Percentiles rank a stretch among this genome's conserved stretches.
Evolutionary conservation across 2,329 filamentous ascomycete genomes (phyloP).

Genomic region (Amesomyces nigricolor): DNA sequence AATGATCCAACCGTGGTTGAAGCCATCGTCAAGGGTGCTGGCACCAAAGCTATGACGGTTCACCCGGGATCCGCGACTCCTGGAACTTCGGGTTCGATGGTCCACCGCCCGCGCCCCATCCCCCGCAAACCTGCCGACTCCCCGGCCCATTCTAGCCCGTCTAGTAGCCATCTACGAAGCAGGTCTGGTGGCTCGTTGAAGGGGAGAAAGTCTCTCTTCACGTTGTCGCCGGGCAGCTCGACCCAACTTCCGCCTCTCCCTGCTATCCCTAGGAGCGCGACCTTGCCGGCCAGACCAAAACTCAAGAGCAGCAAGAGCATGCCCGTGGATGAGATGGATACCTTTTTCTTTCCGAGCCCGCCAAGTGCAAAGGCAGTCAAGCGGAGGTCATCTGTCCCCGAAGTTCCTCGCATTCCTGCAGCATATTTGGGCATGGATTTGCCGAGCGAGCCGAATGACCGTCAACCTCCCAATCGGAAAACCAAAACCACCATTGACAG

Average conservation of each 20-base stretch:
- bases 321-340: constrained; percentile 54
- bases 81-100: constrained; percentile 35
- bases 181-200: constrained; percentile 45
- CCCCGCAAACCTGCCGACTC: constrained; percentile 42
- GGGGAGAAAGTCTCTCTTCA: constrained; percentile 42
- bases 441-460: constrained; percentile 22
- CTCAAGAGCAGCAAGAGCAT: constrained; percentile 53
- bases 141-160: constrained; percentile 41
- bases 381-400: constrained; percentile 40
- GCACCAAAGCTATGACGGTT: constrained; percentile 30
- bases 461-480: constrained; percentile 32
- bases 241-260: constrained; percentile 49
- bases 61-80: constrained; percentile 22
- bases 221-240: constrained; percentile 41
- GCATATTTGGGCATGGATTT: constrained; percentile 28
- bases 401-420: constrained; percentile 37
- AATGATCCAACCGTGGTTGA: constrained; percentile 46
- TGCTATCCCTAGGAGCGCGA: constrained; percentile 40
- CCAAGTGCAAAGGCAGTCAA: constrained; percentile 25
- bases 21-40: constrained; percentile 43
- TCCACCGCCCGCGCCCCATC: constrained; percentile 53
- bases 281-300: constrained; percentile 35
- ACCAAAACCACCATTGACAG: constrained; percentile 36
- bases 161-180: constrained; percentile 40
- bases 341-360: constrained; percentile 42